Base-by-base conservation (phyloP, 768 basidiomycete genomes). In the Termitomyces sp. region DNA sequence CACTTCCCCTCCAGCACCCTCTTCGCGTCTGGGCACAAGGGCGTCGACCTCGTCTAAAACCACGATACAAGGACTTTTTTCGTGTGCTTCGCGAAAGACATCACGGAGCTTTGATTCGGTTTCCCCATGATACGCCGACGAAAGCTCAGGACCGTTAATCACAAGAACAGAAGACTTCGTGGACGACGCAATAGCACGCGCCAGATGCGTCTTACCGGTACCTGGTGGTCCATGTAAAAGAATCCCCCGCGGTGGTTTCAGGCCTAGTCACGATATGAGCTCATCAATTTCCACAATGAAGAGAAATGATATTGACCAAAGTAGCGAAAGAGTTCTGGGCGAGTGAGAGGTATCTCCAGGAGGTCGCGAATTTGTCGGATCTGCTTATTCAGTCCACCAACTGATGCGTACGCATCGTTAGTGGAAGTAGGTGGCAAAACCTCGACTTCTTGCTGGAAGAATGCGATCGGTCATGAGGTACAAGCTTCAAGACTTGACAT, bases 1-100 rank as follows among this genome's bases (percentile, higher is more conserved):
- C 2, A 98, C 96, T 74, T 98, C 96, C 5, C 95, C 94, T 0
- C 92, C 93, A 1, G 91, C 87, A 3, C 89, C 85, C 5, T 95
- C 95, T 69, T 96, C 96, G 53, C 97, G 78, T 59, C 86, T 82
- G 2, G 97, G 97, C 60, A 92, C 96, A 12, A 99, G 76, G 0
- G 97, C 96, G 66, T 99, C 97, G 1, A 99, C 86, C 74, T 99
- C 97, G 66, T 99, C 97, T 38, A 99, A 76, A 31, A 99, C 90
- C 51, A 99, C 86, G 66, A 99, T 94, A 66, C 93, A 96, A 0
- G 96, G 96, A 59, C 88, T 89, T 67, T 87, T 85, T 38, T 80
- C 77, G 59, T 86, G 83, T 1, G 97, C 97, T 66, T 94, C 88
- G 46, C 81, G 83, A 72, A 98, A 99, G 4, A 98, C 89, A 31